These are phyloP conservation scores for Amanita fuliginea DNA, from an alignment of 768 basidiomycete species.

Conservation along the genomic window DNA sequence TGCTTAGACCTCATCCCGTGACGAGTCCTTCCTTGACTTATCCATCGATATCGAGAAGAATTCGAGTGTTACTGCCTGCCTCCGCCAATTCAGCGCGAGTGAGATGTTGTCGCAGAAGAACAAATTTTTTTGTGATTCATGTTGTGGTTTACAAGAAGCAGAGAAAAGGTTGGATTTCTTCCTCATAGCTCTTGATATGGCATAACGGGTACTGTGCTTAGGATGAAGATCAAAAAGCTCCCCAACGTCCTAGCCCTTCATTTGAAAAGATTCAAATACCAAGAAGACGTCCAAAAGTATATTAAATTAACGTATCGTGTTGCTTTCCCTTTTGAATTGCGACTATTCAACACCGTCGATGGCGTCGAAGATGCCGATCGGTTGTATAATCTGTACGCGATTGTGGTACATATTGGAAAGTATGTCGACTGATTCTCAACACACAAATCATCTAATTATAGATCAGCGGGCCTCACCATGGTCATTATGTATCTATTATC, in stretches of 20 bases:
- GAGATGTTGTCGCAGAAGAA: conserved; percentile 98
- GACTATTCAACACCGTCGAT: conserved; percentile 95
- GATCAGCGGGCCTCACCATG: conserved; percentile 89
- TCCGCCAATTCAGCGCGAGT: conserved; percentile 92
- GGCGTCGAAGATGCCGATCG: conserved; percentile 86
- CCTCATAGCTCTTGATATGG: conserved; percentile 1
- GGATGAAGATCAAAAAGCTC: conserved; percentile 98
- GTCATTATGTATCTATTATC: conserved; percentile 95
- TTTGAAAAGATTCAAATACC: conserved; percentile 97
- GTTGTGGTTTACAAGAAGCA: conserved; percentile 94
- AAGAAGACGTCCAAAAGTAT: conserved; percentile 82
- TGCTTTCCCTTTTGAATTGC: conserved; percentile 89
- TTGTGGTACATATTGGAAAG: conserved; percentile 99
- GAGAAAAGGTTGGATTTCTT: conserved; percentile 68
- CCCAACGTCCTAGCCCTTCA: conserved; percentile 95
- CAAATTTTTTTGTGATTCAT: conserved; percentile 97
- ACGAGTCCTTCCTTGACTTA: conserved; percentile 96
- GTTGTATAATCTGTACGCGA: conserved; percentile 88
- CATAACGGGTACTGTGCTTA: conserved; percentile 19
- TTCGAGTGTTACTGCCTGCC: conserved; percentile 90
- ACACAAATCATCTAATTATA: conserved; percentile 10
- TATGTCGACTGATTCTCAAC: conserved; percentile 30
- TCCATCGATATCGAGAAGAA: conserved; percentile 99
- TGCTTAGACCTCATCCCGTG: conserved; percentile 76
- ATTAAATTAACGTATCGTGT: conserved; percentile 96